Conservation (phyloP, 768 basidiomycete species). For the Asterophora lycoperdoides region DNA sequence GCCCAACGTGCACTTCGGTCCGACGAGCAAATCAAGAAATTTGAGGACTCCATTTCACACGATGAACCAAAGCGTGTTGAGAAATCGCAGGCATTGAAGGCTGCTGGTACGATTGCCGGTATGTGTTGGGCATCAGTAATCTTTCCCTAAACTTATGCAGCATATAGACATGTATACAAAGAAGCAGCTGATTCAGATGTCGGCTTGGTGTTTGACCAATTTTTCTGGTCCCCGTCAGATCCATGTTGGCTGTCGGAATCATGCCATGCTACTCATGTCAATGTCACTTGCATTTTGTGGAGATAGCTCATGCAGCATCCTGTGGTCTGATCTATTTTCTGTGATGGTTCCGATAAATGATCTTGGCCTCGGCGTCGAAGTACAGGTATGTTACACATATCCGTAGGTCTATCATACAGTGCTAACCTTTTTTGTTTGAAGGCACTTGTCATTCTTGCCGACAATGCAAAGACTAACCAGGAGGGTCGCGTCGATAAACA, state of each 20-base stretch:
- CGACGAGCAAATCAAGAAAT: background rate
- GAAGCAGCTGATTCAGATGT: background rate
- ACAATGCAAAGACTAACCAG: background rate
- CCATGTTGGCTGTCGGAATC: background rate
- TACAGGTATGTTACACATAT: background rate
- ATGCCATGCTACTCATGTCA: background rate
- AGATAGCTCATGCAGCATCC: background rate
- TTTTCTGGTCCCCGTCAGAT: background rate
- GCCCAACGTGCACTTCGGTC: background rate
- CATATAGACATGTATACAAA: background rate
- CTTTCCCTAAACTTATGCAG: background rate
- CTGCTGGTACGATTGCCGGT: background rate
- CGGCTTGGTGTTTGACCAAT: background rate
- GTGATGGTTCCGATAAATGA: background rate
- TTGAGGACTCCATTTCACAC: background rate
- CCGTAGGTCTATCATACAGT: background rate
- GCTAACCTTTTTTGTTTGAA: background rate
- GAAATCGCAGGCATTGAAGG: background rate
- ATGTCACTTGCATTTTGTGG: background rate
- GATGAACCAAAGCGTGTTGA: background rate
- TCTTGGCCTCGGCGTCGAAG: background rate
- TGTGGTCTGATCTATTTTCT: background rate
- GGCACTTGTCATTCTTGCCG: background rate
- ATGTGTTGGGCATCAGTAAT: no score
- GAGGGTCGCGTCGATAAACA: background rate